Evolutionary conservation across 2,329 filamentous ascomycete genomes (phyloP).

Genomic region (Paecilomyces sp.): DNA sequence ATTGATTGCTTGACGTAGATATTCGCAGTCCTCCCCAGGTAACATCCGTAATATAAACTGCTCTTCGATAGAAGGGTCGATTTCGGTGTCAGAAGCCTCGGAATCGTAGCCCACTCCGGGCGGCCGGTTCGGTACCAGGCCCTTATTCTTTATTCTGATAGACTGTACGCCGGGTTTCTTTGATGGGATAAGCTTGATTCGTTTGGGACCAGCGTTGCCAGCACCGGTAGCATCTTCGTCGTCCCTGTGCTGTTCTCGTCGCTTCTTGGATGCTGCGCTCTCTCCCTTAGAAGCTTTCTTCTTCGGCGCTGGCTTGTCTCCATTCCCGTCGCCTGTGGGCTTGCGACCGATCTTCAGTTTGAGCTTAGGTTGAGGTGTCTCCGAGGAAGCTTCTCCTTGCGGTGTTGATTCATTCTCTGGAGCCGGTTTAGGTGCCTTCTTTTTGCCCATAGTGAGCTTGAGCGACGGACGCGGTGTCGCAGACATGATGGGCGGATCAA

Average conservation of each 20-base stretch:
- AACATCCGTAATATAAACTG: conserved; percentile 85
- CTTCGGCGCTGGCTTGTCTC: conserved; percentile 21
- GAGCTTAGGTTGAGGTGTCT: conserved; percentile 29
- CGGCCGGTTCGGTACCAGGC: conserved; percentile 61
- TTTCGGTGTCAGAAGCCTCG: conserved; percentile 83
- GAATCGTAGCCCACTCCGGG: conserved; percentile 92
- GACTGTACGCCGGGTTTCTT: conserved; percentile 34
- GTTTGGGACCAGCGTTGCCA: conserved; percentile 22
- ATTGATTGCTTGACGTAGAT: conserved; percentile 66
- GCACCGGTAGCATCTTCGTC: conserved; percentile 15
- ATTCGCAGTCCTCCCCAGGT: conserved; percentile 78
- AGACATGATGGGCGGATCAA: conserved; percentile 22
- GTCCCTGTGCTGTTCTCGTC: conserved; percentile 23
- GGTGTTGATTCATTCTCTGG: conserved; percentile 8
- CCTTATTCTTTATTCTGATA: conserved; percentile 58
- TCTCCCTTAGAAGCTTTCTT: conserved; percentile 18
- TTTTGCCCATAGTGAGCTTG: conserved; percentile 36
- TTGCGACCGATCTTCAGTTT: conserved; percentile 34
- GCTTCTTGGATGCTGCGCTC: conserved; percentile 25
- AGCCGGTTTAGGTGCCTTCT: conserved; percentile 18
- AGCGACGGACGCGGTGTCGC: conserved; percentile 26
- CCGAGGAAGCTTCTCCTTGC: conserved; percentile 13
- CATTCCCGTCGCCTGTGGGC: conserved; percentile 10
- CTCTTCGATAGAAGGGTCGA: conserved; percentile 81
- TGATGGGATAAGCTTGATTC: conserved; percentile 31